Conservation (phyloP, 1,139 yeast species). For the Hyphopichia pseudoburtonii region DNA sequence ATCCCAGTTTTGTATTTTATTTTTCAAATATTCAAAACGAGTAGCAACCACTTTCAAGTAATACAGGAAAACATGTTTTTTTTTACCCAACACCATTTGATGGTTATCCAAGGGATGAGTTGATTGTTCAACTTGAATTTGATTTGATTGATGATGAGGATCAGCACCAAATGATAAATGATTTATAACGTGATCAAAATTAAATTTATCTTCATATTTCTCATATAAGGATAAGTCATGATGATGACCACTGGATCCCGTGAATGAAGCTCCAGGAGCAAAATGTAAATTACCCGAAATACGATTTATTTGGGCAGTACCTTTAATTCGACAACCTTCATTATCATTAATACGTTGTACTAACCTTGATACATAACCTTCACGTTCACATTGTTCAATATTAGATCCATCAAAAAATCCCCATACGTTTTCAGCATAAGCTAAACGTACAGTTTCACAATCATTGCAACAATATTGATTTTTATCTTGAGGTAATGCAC, state of each 20-base stretch:
- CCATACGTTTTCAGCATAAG: constrained; percentile 81
- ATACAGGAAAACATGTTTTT: constrained; percentile 70
- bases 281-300: constrained; percentile 90
- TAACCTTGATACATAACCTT: constrained; percentile 72
- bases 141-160: constrained; percentile 28
- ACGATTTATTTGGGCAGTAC: constrained; percentile 76
- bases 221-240: constrained; percentile 81
- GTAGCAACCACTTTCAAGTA: constrained; percentile 90
- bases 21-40: constrained; percentile 67
- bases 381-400: constrained; percentile 85
- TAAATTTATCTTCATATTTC: constrained; percentile 52
- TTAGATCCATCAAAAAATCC: constrained; percentile 85
- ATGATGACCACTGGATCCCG: constrained; percentile 59
- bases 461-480: constrained; percentile 78
- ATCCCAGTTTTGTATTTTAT: constrained; percentile 30
- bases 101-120: constrained; percentile 75
- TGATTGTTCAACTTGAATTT: constrained; percentile 31
- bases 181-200: constrained; percentile 73
- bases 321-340: constrained; percentile 89
- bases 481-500: constrained; percentile 65
- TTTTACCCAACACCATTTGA: constrained; percentile 39
- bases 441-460: constrained; percentile 77
- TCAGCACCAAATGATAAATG: constrained; percentile 83
- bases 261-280: constrained; percentile 84
- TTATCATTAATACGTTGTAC: constrained; percentile 49